A percentile compares a stretch with the other conserved stretches of the same genome.
These are phyloP conservation scores for Podosphaera leucotricha DNA, from an alignment of 2,329 filamentous ascomycete species.

Conservation along the genomic window DNA sequence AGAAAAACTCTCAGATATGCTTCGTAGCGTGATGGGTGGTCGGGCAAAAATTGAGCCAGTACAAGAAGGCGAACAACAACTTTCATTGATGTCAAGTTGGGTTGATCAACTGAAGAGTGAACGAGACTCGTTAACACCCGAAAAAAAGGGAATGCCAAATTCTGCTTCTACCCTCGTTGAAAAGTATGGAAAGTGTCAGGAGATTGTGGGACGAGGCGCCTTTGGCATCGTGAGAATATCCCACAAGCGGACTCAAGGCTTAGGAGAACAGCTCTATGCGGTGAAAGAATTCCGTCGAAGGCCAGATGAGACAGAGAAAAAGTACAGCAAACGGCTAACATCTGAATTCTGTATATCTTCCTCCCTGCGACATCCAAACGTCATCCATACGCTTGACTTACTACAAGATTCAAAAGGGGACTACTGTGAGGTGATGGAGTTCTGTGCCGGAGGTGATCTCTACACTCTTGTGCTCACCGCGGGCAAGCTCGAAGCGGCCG, in stretches of 20 bases:
- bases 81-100: slow-evolving; percentile 89
- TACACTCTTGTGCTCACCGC: slow-evolving; percentile 83
- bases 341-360: slow-evolving; percentile 98
- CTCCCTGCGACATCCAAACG: slow-evolving; percentile 84
- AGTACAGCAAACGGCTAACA: slow-evolving; percentile 91
- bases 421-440: slow-evolving; percentile 99
- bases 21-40: slow-evolving; percentile 58
- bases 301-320: slow-evolving; percentile 85
- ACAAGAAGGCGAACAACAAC: slow-evolving; percentile 45
- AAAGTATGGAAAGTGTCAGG: slow-evolving; percentile 96
- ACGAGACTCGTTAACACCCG: slow-evolving; percentile 49
- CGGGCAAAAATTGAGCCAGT: slow-evolving; percentile 44
- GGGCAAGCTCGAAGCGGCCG: slow-evolving; percentile 71
- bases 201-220: slow-evolving; percentile 83
- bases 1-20: slow-evolving; percentile 84
- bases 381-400: slow-evolving; percentile 91
- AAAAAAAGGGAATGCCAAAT: slow-evolving; percentile 56
- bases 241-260: slow-evolving; percentile 73
- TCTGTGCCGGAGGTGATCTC: slow-evolving; percentile 84
- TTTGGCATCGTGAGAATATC: slow-evolving; percentile 96
- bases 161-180: slow-evolving; percentile 63
- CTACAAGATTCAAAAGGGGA: slow-evolving; percentile 91
- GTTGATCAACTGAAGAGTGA: slow-evolving; percentile 81
- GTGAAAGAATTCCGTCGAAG: slow-evolving; percentile 95
- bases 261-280: slow-evolving; percentile 74